Base-by-base conservation (phyloP, 2,329 filamentous ascomycete species). In the Cladorrhinum sp. region DNA sequence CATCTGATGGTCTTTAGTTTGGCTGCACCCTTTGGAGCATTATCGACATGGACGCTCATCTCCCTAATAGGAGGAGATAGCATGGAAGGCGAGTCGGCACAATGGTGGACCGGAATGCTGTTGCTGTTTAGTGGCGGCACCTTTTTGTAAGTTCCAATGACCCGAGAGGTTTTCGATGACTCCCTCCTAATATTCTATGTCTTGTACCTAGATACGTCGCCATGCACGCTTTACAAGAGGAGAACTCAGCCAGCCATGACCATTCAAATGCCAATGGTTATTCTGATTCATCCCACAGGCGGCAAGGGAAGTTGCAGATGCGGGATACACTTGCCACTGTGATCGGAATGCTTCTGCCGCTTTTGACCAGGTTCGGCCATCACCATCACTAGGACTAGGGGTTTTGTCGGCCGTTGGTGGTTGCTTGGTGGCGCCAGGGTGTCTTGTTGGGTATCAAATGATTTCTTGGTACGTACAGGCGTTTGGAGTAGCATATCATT, bases 181-280 rank as follows among this genome's bases (percentile, higher is more conserved):
- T 16, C n/a, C 6, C n/a, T 8, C 42, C 58, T 48, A 9, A 21
- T 36, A 12, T 24, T 33, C 16, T 51, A 9, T 28, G 26, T 9
- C 9, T 9, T 28, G 26, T 28, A 4, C 26, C 9, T 54, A 96
- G 92, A 68, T 96, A 98, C 71, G 95, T 99, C 49, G 95, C 95
- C 1, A 97, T 98, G 93, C 95, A 99, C 72, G 92, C 93, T 0
- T 96, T 98, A 92, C 91, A 96, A 72, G 93, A 96, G 70, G 85
- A 87, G 21, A 78, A 80, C 56, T 72, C 76, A 1, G 76, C 82
- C 28, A 74, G 77, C 56, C 80, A 86, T 64, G 79, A 85, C n/a
- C 78, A 83, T 56, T 68, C 74, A 0, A 69, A 72, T 4, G 71
- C 75, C 36, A 86, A 87, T 64, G 82, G 86, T 56, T 86, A 85